Conservation (phyloP, 768 basidiomycete species). For the Chalciporus chontae region DNA sequence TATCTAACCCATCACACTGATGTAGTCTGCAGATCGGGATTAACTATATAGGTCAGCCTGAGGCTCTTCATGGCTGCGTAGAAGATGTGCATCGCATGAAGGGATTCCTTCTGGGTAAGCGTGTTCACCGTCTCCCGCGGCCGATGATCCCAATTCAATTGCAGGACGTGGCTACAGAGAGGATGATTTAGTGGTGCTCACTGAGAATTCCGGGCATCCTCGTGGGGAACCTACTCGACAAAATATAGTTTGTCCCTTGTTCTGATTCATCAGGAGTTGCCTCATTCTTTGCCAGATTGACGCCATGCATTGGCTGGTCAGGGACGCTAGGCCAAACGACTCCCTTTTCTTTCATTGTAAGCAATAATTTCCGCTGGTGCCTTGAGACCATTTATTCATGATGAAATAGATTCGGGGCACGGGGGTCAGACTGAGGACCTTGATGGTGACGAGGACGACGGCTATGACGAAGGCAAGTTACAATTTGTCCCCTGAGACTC, state of each 20-base stretch:
- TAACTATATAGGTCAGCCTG: slow-evolving; percentile 70
- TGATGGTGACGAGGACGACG: slow-evolving; percentile 83
- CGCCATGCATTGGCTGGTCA: slow-evolving; percentile 93
- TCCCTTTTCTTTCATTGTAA: slow-evolving; percentile 88
- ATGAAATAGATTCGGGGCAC: slow-evolving; percentile 78
- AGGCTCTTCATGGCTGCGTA: slow-evolving; percentile 80
- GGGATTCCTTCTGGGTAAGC: slow-evolving; percentile 68
- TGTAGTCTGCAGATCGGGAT: slow-evolving; percentile 67
- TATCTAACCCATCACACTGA: neutral
- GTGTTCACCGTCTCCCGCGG: neutral
- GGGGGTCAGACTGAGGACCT: slow-evolving; percentile 86
- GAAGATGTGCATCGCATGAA: slow-evolving; percentile 86
- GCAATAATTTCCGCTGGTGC: slow-evolving; percentile 14
- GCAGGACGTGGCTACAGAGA: slow-evolving; percentile 51
- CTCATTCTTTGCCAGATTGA: slow-evolving; percentile 40
- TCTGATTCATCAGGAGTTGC: neutral
- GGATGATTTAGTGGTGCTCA: slow-evolving; percentile 84
- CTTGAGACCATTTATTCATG: neutral
- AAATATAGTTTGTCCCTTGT: slow-evolving; percentile 63
- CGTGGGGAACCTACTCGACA: slow-evolving; percentile 68
- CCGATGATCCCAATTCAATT: neutral
- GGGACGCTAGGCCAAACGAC: slow-evolving; percentile 74
- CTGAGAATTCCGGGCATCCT: slow-evolving; percentile 66
- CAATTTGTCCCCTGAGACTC: slow-evolving; percentile 4
- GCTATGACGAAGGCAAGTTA: slow-evolving; percentile 68